Percentiles rank a stretch among this genome's conserved stretches.
Evolutionary conservation across 2,329 filamentous ascomycete species (phyloP).

Genomic region (Xylaria sp.): DNA sequence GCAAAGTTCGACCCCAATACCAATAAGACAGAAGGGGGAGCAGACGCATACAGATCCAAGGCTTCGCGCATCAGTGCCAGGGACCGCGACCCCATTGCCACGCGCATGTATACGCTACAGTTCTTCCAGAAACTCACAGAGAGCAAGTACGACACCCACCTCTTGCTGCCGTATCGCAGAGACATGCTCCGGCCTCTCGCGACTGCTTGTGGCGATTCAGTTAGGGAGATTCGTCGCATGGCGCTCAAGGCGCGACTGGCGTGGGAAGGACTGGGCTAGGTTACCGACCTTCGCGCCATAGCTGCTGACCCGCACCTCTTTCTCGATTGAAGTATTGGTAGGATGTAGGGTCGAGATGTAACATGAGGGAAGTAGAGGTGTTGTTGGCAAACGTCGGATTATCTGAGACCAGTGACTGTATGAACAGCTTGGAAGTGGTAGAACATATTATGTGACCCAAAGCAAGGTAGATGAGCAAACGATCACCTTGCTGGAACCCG

Average conservation of each 20-base stretch:
- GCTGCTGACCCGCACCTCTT: background rate
- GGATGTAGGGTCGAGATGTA: background rate
- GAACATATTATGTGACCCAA: background rate
- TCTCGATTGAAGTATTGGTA: conserved; percentile 2
- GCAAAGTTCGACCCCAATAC: conserved; percentile 22
- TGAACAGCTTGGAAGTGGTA: background rate
- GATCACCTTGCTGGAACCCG: background rate
- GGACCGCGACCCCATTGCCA: conserved; percentile 46
- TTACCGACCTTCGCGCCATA: background rate
- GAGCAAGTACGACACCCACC: conserved; percentile 58
- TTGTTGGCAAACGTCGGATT: background rate
- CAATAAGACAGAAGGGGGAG: background rate
- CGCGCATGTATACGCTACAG: conserved; percentile 60
- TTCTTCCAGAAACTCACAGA: conserved; percentile 61
- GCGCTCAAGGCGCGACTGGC: conserved; percentile 61
- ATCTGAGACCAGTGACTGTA: background rate
- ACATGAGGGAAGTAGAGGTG: background rate
- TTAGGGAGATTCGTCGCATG: conserved; percentile 63
- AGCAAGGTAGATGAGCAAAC: background rate
- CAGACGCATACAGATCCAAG: conserved; percentile 22
- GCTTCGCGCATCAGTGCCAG: conserved; percentile 2
- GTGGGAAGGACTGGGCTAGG: conserved; percentile 54
- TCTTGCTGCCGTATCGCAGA: conserved; percentile 58
- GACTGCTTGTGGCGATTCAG: conserved; percentile 63
- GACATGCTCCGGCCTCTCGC: conserved; percentile 61